Percentiles rank a stretch among this genome's conserved stretches.
Conservation (phyloP, 2,329 filamentous ascomycete species). For the Dothideomycetidae sp. region DNA sequence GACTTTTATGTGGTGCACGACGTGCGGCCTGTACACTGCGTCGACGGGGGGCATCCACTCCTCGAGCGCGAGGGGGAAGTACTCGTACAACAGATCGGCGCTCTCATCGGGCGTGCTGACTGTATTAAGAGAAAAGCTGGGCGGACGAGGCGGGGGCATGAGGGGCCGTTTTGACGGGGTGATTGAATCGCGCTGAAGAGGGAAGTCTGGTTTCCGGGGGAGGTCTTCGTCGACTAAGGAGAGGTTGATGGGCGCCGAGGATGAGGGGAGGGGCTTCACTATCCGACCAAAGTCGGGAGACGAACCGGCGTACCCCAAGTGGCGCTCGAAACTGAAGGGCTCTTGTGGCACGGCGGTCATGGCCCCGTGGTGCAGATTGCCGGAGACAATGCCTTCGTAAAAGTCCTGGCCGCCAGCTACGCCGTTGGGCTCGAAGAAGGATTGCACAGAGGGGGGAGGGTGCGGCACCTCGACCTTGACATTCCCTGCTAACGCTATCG, state of each 20-base stretch:
- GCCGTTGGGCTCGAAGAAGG: slow-evolving; percentile 26
- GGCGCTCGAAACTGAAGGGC: slow-evolving; percentile 21
- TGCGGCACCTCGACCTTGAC: slow-evolving; percentile 22
- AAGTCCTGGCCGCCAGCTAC: slow-evolving; percentile 26
- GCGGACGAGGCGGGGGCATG: slow-evolving; percentile 26
- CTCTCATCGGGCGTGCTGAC: slow-evolving; percentile 56
- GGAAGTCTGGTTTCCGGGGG: slow-evolving; percentile 21
- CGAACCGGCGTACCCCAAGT: slow-evolving; percentile 23
- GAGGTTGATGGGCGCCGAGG: slow-evolving; percentile 36
- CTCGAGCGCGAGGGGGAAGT: slow-evolving; percentile 80
- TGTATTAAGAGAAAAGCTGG: slow-evolving; percentile 33
- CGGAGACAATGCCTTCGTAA: slow-evolving; percentile 2
- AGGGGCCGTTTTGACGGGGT: slow-evolving; percentile 8
- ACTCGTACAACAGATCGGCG: slow-evolving; percentile 79
- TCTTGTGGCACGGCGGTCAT: slow-evolving; percentile 30
- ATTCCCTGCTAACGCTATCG: slow-evolving; percentile 12
- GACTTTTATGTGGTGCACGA: slow-evolving; percentile 69
- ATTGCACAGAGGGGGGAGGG: slow-evolving; percentile 27
- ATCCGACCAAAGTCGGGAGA: slow-evolving; percentile 37
- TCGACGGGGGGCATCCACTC: slow-evolving; percentile 89
- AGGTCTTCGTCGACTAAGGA: slow-evolving; percentile 42
- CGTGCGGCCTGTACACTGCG: slow-evolving; percentile 79
- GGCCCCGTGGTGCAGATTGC: slow-evolving; percentile 20
- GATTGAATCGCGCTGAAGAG: background rate
- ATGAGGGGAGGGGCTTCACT: slow-evolving; percentile 26